Evolutionary conservation across 1,139 yeast species (phyloP), one percentile per base, ranked within the genome.

Genomic region (Hemisphaericaspora xylofermentans): DNA sequence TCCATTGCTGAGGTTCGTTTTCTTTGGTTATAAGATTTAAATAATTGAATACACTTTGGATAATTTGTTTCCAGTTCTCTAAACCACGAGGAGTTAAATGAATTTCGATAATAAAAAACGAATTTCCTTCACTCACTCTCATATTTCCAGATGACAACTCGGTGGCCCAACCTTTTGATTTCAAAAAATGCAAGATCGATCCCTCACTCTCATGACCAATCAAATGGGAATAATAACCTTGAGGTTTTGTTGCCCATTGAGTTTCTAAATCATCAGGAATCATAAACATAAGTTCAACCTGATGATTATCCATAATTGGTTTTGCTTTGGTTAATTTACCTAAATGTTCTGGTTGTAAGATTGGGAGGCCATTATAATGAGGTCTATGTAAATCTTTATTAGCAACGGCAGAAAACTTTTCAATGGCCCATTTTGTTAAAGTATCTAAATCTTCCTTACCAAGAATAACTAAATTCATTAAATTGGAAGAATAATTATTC

Each of bases 141-240:
- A 78, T 75, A 33, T 80, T 76, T 8, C 96, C 96, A 25, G 93
- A 82, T 26, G 88, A 78, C 40, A 93, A 72, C 13, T 78, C 83
- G 47, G 79, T 84, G 5, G 89, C 95, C 88, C 93, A 88, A 9
- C 93, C 87, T 45, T 53, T 52, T 33, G 68, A 64, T 63, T 89
- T 91, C 48, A 91, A 74, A 49, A 72, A 75, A 41, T 82, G 76
- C 29, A 88, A 70, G 14, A 93, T 63, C 1, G 96, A 88, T 1
- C 98, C 98, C 40, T 81, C 73, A 41, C 78, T 88, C 65, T 93
- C 98, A 60, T 93, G 98, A 26, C 98, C 98, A 42, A 93, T 65
- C 43, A 93, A 69, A 60, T 91, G 97, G 19, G 93, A 78, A 51
- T 71, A 76, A 60, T 88, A 86, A 40, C 74, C 78, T 10, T 78